Base-by-base conservation (phyloP, 2,329 filamentous ascomycete species). In the Boeremia lycopersici region DNA sequence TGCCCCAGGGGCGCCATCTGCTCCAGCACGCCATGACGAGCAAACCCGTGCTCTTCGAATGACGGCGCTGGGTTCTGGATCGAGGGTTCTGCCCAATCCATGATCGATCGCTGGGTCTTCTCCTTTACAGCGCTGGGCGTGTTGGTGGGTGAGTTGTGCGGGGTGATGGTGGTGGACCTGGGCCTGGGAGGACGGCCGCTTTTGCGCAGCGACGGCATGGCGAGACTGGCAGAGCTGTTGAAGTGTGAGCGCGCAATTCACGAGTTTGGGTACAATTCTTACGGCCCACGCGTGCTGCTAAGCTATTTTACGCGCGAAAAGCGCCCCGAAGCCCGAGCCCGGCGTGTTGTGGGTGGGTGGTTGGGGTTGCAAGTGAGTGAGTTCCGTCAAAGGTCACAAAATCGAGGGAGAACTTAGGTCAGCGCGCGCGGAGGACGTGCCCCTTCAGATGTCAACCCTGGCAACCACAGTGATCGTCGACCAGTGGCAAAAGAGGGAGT, bases 1-100 rank as follows among this genome's bases (percentile, higher is more conserved):
- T 86, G 83, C 35, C 92, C 92, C 51, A 96, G 78, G 25, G 92
- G 88, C 48, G 87, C 87, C 92, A 96, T 96, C 67, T 88, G 88
- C 74, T 90, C 88, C 54, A 96, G 80, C 15, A 96, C 89, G 60
- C 90, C 90, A 73, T 86, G 85, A 43, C 88, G 82, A 67, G 88
- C 80, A 63, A 95, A 82, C 39, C 89, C 89, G 71, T 84, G 80
- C 63, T 96, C 91, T 78, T 90, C 86, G 71, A 88, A 96, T 71
- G 89, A 93, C 10, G 92, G 81, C 41, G 78, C 78, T 41, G 81
- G 79, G 42, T 74, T 70, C 53, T 82, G 79, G 41, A 83, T 67
- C 33, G 80, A 74, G 43, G 86, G 86, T 73, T 89, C 86, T 35
- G 79, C 73, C 85, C 84, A 86, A 38, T 51, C 69, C 56, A 81